Evolutionary conservation across 257 asterid species (phyloP), one percentile per base, ranked within the genome.

Genomic region (Primulina huaijiensis): DNA sequence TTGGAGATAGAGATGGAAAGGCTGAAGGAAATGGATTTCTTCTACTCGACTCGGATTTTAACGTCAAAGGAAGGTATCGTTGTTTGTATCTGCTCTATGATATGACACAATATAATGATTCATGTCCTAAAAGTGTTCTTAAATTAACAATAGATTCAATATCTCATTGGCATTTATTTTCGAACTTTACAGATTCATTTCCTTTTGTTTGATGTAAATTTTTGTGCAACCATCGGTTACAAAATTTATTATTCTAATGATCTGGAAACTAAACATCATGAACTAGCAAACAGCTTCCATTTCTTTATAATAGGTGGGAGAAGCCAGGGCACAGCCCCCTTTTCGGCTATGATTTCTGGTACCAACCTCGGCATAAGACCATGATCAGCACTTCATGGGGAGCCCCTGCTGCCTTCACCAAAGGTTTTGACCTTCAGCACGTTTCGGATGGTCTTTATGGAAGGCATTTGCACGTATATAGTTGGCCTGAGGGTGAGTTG

Each of bases 341-440:
- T 38, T 94, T 63, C 12, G 99, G 99, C 12, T 94, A 94, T 27
- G 99, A 94, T 82, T 94, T 80, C 78, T 94, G 99, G 99, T 94
- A 94, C 81, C 99, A 94, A 78, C 99, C 99, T 53, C 92, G 90
- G 27, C 97, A 91, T 73, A 91, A 94, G 77, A 94, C 96, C 57
- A 94, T 94, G 99, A 94, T 94, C 76, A 94, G 99, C 80, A 75
- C 85, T 63, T 86, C 97, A 3, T 94, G 97, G 99, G 99, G 99
- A 59, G 97, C 97, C 37, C 99, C 99, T 25, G 64, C 86, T 23
- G 97, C 97, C 70, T 94, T 94, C 77, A 89, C 95, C 27, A 88
- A 82, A 76, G 97, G 99, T 60, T 94, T 94, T 78, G 62, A 91
- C 80, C 97, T 79, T 65, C 83, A 94, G 82, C 87, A 94, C 77